phyloP scores from a whole-genome alignment of 345 rosid species.

The Trapa bicornis region DNA sequence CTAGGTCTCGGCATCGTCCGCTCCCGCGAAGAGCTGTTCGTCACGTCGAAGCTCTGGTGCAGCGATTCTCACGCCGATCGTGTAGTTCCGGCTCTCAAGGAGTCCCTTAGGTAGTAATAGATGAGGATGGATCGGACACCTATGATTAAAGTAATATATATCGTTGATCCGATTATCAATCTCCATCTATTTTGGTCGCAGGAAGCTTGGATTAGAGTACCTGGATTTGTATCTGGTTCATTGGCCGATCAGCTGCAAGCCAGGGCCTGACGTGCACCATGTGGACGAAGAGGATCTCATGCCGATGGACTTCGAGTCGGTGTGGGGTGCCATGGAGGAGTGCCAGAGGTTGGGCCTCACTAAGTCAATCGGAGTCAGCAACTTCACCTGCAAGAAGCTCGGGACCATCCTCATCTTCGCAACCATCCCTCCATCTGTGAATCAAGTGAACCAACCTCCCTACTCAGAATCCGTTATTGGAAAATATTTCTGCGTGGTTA shows the following conservation, averaged over 20 bases:
- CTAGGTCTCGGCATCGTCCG: slow-evolving; percentile 16
- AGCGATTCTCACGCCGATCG: slow-evolving; percentile 16
- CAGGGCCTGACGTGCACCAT: not conserved
- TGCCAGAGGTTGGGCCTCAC: slow-evolving; percentile 15
- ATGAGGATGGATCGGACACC: too few relatives aligned
- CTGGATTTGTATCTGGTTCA: slow-evolving; percentile 11
- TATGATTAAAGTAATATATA: too few relatives aligned
- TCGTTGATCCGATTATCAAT: not conserved
- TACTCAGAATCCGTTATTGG: not conserved
- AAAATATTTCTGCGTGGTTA: too few relatives aligned
- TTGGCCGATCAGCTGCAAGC: slow-evolving; percentile 12
- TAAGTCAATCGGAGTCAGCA: slow-evolving; percentile 14
- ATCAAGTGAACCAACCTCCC: slow-evolving; percentile 12
- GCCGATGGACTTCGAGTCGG: slow-evolving; percentile 7
- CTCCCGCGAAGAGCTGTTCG: slow-evolving; percentile 26
- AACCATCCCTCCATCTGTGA: slow-evolving; percentile 15
- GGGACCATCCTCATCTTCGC: slow-evolving; percentile 5
- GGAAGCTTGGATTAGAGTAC: slow-evolving; percentile 11
- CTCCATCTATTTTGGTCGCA: too few relatives aligned
- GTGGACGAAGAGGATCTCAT: slow-evolving; percentile 2
- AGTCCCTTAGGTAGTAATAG: not conserved
- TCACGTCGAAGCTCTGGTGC: slow-evolving; percentile 32
- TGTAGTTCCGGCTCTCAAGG: slow-evolving; percentile 19
- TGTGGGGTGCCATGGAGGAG: slow-evolving; percentile 14
- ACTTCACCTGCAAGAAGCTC: slow-evolving; percentile 17